A percentile compares a stretch with the other conserved stretches of the same genome.
Evolutionary conservation across 2,329 filamentous ascomycete genomes (phyloP).

Genomic region (Graphiopsis chlorocephala): DNA sequence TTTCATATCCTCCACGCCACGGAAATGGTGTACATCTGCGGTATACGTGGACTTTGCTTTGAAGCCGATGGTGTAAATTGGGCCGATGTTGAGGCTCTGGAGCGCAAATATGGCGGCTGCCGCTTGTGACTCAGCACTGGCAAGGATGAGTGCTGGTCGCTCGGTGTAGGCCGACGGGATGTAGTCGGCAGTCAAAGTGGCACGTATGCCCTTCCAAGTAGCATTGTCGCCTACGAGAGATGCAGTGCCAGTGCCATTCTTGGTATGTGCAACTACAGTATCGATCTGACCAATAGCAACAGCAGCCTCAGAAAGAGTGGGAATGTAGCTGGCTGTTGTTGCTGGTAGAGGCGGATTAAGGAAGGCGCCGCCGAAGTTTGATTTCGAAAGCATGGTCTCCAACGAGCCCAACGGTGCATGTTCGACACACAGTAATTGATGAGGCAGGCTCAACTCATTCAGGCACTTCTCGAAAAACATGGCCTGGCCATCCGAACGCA

Average conservation of each 20-base stretch:
- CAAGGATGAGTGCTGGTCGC: constrained; percentile 72
- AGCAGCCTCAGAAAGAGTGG: constrained; percentile 70
- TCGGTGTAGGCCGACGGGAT: constrained; percentile 78
- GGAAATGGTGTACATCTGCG: constrained; percentile 62
- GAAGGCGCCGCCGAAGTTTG: constrained; percentile 77
- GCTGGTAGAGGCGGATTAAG: constrained; percentile 66
- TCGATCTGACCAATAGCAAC: constrained; percentile 77
- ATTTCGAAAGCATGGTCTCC: constrained; percentile 69
- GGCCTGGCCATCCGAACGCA: constrained; percentile 70
- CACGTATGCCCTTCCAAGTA: constrained; percentile 80
- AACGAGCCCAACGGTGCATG: constrained; percentile 65
- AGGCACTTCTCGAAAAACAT: constrained; percentile 74
- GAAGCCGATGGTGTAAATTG: constrained; percentile 83
- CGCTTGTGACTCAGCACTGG: constrained; percentile 70
- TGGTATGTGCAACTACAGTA: constrained; percentile 66
- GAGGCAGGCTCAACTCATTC: constrained; percentile 71
- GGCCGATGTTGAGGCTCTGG: constrained; percentile 69
- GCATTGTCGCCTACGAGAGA: constrained; percentile 76
- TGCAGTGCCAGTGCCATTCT: background rate
- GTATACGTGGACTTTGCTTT: constrained; percentile 59
- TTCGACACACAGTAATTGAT: constrained; percentile 74
- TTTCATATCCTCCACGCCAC: constrained; percentile 74
- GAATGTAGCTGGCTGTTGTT: constrained; percentile 57
- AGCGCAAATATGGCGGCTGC: constrained; percentile 77
- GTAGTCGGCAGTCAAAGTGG: constrained; percentile 75